A percentile compares a stretch with the other conserved stretches of the same genome.
Evolutionary conservation across 176 grass and related monocot genomes (phyloP).

Genomic region (Pontederia paniculata): DNA sequence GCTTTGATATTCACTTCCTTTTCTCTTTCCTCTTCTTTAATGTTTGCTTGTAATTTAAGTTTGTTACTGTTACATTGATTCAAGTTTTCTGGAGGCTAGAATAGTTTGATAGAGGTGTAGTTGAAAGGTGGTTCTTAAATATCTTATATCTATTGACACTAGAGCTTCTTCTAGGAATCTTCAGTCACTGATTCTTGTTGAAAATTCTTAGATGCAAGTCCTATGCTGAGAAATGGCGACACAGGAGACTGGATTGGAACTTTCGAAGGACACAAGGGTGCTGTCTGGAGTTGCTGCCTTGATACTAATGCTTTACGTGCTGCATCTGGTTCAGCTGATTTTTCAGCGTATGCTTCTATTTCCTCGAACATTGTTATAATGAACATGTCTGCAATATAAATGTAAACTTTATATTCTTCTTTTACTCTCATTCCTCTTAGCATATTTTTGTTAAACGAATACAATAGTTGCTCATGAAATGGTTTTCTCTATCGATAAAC

Average conservation of each 20-base stretch:
- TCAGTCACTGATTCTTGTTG: background rate
- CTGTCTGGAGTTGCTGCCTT: slow-evolving; percentile 95
- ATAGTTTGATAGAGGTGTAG: too few relatives aligned
- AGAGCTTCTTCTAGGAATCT: background rate
- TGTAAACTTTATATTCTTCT: too few relatives aligned
- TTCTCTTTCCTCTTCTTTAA: too few relatives aligned
- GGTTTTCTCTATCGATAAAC: too few relatives aligned
- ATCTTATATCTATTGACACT: background rate
- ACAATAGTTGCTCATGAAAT: too few relatives aligned
- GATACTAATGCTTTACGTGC: slow-evolving; percentile 77
- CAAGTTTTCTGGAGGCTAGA: too few relatives aligned
- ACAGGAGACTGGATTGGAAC: slow-evolving; percentile 99
- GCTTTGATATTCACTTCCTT: too few relatives aligned
- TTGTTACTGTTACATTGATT: too few relatives aligned
- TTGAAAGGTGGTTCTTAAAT: background rate
- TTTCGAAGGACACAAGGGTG: slow-evolving; percentile 97
- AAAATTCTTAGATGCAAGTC: slow-evolving; percentile 57
- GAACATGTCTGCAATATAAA: background rate
- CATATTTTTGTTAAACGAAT: too few relatives aligned
- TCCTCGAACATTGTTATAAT: background rate
- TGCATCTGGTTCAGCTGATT: slow-evolving; percentile 93
- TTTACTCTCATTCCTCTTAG: too few relatives aligned
- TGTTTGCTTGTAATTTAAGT: too few relatives aligned
- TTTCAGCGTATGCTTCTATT: slow-evolving; percentile 70
- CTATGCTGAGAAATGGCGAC: slow-evolving; percentile 98